phyloP scores from a whole-genome alignment of 495 filamentous ascomycete genomes.

The Hypoxylon cercidicola region DNA sequence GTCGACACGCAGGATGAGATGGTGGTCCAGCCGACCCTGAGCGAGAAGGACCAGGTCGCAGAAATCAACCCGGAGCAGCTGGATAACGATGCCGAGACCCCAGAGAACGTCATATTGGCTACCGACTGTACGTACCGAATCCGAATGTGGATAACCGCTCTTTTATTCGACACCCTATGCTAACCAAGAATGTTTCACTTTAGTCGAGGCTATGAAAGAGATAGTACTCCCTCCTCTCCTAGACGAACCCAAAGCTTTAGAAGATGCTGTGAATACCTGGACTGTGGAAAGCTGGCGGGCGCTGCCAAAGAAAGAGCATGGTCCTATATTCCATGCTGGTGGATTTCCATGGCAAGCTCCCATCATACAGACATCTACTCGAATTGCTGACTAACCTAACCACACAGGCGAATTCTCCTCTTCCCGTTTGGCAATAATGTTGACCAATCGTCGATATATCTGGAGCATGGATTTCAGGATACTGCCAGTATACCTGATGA shows the following conservation, averaged over 20 bases:
- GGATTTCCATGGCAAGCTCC: slow-evolving; percentile 83
- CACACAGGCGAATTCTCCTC: slow-evolving; percentile 84
- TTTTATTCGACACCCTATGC: slow-evolving; percentile 18
- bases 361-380: not conserved
- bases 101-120: slow-evolving; percentile 64
- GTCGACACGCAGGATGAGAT: slow-evolving; percentile 77
- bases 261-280: slow-evolving; percentile 85
- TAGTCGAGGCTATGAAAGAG: slow-evolving; percentile 87
- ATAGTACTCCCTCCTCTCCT: slow-evolving; percentile 69
- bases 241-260: slow-evolving; percentile 75
- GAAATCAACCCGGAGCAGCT: slow-evolving; percentile 79
- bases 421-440: slow-evolving; percentile 95
- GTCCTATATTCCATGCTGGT: slow-evolving; percentile 86
- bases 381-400: slow-evolving; percentile 15
- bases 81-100: slow-evolving; percentile 56
- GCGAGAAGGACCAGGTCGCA: slow-evolving; percentile 85
- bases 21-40: slow-evolving; percentile 64
- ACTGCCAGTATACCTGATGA: slow-evolving; percentile 74
- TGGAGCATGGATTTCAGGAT: slow-evolving; percentile 86
- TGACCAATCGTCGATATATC: slow-evolving; percentile 92
- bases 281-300: slow-evolving; percentile 82
- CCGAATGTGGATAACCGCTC: slow-evolving; percentile 9
- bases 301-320: slow-evolving; percentile 80
- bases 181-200: slow-evolving; percentile 35
- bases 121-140: slow-evolving; percentile 72